Conservation (phyloP, 768 basidiomycete genomes). For the Mycena capillaripes region DNA sequence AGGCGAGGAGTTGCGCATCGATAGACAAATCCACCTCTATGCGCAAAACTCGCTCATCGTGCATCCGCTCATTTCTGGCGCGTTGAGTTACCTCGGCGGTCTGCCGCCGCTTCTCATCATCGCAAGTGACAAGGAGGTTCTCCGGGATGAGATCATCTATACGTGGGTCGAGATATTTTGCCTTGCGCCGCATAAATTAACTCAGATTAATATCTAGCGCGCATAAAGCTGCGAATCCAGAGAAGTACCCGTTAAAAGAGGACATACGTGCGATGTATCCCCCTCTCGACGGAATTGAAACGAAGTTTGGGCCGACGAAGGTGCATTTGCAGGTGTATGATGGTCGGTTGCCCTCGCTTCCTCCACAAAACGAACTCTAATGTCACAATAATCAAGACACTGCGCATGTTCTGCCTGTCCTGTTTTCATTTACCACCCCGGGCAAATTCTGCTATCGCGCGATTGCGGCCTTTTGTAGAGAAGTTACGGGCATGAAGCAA, state of each 20-base stretch:
- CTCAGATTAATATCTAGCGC: conserved; percentile 63
- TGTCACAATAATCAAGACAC: conserved; percentile 59
- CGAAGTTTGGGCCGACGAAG: conserved; percentile 70
- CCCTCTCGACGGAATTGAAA: conserved; percentile 66
- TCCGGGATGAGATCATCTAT: conserved; percentile 94
- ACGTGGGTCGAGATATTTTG: conserved; percentile 60
- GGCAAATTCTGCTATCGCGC: conserved; percentile 87
- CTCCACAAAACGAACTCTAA: conserved; percentile 39
- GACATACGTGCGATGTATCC: conserved; percentile 68
- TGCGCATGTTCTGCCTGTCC: conserved; percentile 79
- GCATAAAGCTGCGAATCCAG: conserved; percentile 92
- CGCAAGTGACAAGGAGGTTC: conserved; percentile 90
- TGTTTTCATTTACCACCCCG: conserved; percentile 83
- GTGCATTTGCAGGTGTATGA: conserved; percentile 97
- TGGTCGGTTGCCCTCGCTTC: conserved; percentile 58
- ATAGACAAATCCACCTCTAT: conserved; percentile 89
- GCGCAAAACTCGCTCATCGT: conserved; percentile 80
- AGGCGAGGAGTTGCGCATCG: conserved; percentile 69
- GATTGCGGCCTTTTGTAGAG: conserved; percentile 78
- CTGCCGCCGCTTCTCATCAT: conserved; percentile 89
- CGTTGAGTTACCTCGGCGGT: conserved; percentile 87
- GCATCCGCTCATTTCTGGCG: conserved; percentile 90
- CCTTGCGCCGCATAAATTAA: neutral
- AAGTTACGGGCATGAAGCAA: conserved; percentile 67
- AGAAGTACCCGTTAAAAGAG: conserved; percentile 67